Conservation (phyloP, 495 filamentous ascomycete genomes). For the Podospora anserina region DNA sequence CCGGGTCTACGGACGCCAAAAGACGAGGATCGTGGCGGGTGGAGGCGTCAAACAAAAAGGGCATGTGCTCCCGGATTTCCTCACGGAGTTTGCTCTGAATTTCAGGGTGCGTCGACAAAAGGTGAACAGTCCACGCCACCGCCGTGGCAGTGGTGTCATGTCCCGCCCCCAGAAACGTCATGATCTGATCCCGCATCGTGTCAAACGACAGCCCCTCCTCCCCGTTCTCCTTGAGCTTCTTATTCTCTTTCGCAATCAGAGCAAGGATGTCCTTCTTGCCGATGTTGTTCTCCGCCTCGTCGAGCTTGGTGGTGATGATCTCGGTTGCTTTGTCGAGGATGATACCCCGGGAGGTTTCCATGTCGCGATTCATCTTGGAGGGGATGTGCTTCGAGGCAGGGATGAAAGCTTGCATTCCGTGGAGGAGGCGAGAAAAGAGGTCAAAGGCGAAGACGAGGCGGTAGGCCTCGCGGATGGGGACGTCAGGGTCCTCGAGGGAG, state of each 20-base stretch:
- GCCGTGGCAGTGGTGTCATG: slow-evolving; percentile 43
- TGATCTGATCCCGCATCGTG: slow-evolving; percentile 50
- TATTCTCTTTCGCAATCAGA: slow-evolving; percentile 35
- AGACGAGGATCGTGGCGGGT: slow-evolving; percentile 22
- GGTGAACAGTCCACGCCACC: slow-evolving; percentile 36
- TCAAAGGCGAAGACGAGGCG: slow-evolving; percentile 46
- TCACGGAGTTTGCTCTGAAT: slow-evolving; percentile 35
- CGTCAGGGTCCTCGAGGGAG: slow-evolving; percentile 41
- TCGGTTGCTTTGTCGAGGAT: slow-evolving; percentile 32
- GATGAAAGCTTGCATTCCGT: slow-evolving; percentile 46
- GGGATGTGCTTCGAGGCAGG: slow-evolving; percentile 43
- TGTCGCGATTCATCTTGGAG: slow-evolving; percentile 45
- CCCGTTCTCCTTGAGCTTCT: slow-evolving; percentile 22
- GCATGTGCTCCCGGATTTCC: slow-evolving; percentile 39
- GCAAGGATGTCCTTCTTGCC: slow-evolving; percentile 44
- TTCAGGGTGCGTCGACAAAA: slow-evolving; percentile 34
- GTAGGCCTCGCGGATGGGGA: slow-evolving; percentile 45
- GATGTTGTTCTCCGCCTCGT: slow-evolving; percentile 29
- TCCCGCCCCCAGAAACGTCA: slow-evolving; percentile 42
- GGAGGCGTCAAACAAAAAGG: slow-evolving; percentile 36
- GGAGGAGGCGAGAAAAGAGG: slow-evolving; percentile 35
- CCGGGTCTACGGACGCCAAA: slow-evolving; percentile 24
- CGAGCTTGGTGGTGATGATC: slow-evolving; percentile 22
- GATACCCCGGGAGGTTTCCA: slow-evolving; percentile 39
- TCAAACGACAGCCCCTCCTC: slow-evolving; percentile 37